Evolutionary conservation across 2,329 filamentous ascomycete genomes (phyloP), one percentile per base, ranked within the genome.

Genomic region (Phialophora verrucosa): DNA sequence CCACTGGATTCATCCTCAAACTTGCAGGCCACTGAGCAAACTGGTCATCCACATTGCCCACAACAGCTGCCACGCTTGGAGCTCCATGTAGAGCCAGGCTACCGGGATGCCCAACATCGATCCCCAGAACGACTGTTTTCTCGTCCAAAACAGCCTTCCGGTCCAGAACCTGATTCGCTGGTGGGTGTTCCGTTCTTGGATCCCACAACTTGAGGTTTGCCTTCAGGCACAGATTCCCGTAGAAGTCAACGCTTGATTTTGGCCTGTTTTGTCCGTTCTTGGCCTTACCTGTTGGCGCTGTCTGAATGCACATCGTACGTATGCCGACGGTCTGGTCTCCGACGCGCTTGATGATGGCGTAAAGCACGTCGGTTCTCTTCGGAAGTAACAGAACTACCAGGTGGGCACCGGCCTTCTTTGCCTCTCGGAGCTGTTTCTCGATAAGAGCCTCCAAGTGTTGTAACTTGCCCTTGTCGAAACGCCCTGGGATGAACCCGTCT

Each of bases 31-130:
- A 97, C 74, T 96, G 92, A 0, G 83, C 88, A 32, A 96, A 84
- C 0, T 86, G 76, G 0, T 78, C 77, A 74, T 96, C 90, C 4
- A 90, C 77, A 56, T 89, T 96, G 1, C 91, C 88, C 6, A 97
- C 93, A 59, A 97, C 85, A 0, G 88, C 91, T 3, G 92, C 92
- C 61, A 96, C 84, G 75, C 91, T 95, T 1, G 91, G 92, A 27
- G 66, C 62, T 0, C 76, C 77, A 0, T 82, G 78, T 0, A 82
- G 76, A 1, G 84, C 88, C 0, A 85, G 86, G 0, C 87, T 85
- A 23, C 92, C 93, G 0, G 93, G 93, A 73, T 97, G 93, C 0
- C 92, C 96, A 0, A 97, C 92, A 74, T 97, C 93, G 71, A 95
- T 90, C 0, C 93, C 93, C 7, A 96, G 87, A 1, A 97, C 80